Conservation (phyloP, 331 rosid genomes). For the Arachis monticola region DNA sequence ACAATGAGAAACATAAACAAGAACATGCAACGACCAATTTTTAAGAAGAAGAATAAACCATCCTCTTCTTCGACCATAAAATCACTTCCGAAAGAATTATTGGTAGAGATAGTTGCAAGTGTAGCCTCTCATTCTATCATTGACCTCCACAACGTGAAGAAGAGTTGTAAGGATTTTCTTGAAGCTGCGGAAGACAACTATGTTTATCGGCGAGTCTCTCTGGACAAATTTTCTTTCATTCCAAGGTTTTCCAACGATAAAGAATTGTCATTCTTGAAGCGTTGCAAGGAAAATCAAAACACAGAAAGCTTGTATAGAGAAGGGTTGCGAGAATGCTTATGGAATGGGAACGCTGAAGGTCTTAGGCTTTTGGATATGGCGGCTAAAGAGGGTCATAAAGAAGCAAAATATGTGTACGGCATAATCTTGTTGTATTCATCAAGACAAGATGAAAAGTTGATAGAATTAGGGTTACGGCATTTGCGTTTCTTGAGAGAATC, state of each 20-base stretch:
- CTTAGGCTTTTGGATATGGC: not conserved
- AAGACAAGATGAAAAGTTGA: not conserved
- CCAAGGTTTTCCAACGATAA: too few species aligned
- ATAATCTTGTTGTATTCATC: constrained; percentile 26
- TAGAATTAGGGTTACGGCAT: too few species aligned
- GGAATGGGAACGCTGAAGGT: not conserved
- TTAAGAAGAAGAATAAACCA: not conserved
- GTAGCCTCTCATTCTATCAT: too few species aligned
- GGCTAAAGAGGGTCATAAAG: constrained; percentile 6
- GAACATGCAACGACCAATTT: not conserved
- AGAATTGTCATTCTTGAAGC: too few species aligned
- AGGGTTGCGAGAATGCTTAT: constrained; percentile 7
- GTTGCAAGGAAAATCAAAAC: not conserved
- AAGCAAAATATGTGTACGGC: constrained; percentile 32
- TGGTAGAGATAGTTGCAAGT: not conserved
- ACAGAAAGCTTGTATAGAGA: constrained; percentile 21
- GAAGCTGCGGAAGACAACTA: too few species aligned
- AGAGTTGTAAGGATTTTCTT: too few species aligned
- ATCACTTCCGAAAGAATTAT: constrained; percentile 32
- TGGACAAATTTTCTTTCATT: too few species aligned
- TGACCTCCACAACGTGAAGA: too few species aligned
- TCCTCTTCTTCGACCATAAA: not conserved
- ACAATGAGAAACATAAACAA: not conserved
- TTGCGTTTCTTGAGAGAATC: too few species aligned
- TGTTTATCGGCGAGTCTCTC: too few species aligned